These are phyloP conservation scores for Entomortierella beljakovae DNA, from an alignment of 192 early-diverging fungal genomes.

Conservation along the genomic window DNA sequence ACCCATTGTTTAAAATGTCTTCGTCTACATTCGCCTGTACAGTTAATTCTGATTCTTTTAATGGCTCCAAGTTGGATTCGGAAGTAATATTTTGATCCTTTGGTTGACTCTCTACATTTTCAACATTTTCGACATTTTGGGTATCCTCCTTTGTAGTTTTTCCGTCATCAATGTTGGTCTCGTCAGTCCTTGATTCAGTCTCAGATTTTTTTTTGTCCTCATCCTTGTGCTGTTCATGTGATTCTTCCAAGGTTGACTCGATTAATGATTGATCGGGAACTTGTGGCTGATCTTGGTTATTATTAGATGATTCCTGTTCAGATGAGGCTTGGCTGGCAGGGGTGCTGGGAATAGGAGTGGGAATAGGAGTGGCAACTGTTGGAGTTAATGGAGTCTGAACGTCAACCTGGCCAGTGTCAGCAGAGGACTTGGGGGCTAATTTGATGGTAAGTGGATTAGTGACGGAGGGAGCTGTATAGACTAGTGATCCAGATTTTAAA, in stretches of 20 bases:
- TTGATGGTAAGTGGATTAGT: constrained; percentile 47
- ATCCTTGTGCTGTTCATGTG: not conserved
- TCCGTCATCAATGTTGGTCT: no score
- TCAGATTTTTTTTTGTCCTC: not conserved
- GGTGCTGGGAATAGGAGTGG: not conserved
- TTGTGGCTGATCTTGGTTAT: constrained; percentile 1
- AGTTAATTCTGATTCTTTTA: not conserved
- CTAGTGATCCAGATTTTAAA: constrained; percentile 20
- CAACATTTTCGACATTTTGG: no score
- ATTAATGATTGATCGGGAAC: constrained; percentile 11
- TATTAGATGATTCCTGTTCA: not conserved
- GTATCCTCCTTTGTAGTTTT: not conserved
- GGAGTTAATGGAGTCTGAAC: not conserved
- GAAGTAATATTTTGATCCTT: no score
- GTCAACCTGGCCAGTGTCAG: not conserved
- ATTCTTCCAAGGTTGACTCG: no score
- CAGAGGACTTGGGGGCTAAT: constrained; percentile 2
- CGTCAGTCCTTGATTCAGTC: not conserved
- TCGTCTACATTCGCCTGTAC: not conserved
- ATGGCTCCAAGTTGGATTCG: no score
- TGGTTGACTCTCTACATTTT: no score
- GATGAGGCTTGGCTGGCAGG: not conserved
- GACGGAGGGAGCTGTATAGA: constrained; percentile 30
- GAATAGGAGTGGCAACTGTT: not conserved
- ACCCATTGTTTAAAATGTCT: not conserved